Base-by-base conservation (phyloP, 352 stramenopile species). In the Lagenidium giganteum region DNA sequence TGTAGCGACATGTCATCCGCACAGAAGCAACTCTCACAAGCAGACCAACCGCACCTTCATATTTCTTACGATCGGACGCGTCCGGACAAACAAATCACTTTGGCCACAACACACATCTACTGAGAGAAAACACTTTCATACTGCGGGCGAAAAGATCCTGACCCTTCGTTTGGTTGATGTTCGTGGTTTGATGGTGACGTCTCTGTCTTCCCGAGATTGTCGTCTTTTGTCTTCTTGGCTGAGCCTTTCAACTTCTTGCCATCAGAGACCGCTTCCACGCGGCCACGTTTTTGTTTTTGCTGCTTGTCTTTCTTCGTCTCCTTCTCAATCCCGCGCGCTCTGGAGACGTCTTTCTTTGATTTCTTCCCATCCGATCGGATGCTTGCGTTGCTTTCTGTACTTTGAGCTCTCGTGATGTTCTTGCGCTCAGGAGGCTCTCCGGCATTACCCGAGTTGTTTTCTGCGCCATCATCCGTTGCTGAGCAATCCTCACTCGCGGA, bases 71-170 rank as follows among this genome's bases (percentile, higher is more conserved):
- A n/a, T n/a, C n/a, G n/a, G n/a, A n/a, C n/a, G n/a, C n/a, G n/a
- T n/a, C n/a, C n/a, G n/a, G n/a, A n/a, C n/a, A n/a, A n/a, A 33
- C 28, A 33, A 33, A 33, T 33, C 28, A 33, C 28, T n/a, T 14
- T 14, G 11, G 28, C n/a, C 11, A 33, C 28, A 33, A 33, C 28
- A 11, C 28, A 33, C 11, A 33, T 14, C 42, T 81, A 82, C 31
- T 61, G 69, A 17, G 67, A 72, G 36, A 84, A 88, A 3, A 86
- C 63, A 40, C 55, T 86, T 49, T 88, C 76, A 42, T 84, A 78
- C 26, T 81, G 72, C 34, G 70, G 72, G 18, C 68, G 65, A 30
- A 72, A 87, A 0, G 60, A 12, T 58, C 42, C n/a, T n/a, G n/a
- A n/a, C n/a, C n/a, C n/a, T n/a, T n/a, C n/a, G n/a, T n/a, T n/a